phyloP scores from a whole-genome alignment of 1,284 basidiomycete genomes.

The Uromyces viciae-fabae region DNA sequence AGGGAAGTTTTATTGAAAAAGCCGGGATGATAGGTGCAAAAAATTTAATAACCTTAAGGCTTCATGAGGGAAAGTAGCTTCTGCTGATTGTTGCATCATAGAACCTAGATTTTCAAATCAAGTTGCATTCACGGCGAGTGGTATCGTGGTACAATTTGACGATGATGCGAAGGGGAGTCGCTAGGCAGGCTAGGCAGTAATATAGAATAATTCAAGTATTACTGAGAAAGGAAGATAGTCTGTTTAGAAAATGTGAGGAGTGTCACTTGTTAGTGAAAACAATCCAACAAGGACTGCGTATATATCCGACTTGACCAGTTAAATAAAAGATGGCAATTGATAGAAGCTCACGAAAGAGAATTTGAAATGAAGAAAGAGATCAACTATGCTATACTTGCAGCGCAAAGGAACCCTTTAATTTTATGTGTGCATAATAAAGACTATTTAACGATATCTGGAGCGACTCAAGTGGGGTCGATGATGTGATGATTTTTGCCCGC shows the following conservation, averaged over 20 bases:
- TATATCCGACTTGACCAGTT: no score
- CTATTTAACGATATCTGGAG: no score
- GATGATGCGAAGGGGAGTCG: no score
- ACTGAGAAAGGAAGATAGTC: no score
- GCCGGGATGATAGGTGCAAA: no score
- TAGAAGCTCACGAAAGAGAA: not conserved
- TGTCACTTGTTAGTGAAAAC: no score
- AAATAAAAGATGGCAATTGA: constrained; percentile 8
- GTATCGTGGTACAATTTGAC: no score
- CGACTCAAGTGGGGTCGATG: constrained; percentile 30
- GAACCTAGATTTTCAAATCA: not conserved
- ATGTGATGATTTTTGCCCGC: constrained; percentile 25
- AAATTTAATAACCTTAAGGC: not conserved
- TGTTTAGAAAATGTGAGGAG: no score
- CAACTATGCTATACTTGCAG: not conserved
- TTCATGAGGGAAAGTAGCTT: not conserved
- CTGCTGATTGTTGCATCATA: not conserved
- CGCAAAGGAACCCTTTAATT: constrained; percentile 14
- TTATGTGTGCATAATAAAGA: constrained; percentile 9
- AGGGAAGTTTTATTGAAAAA: not conserved
- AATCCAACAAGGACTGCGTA: no score
- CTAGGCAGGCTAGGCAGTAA: no score
- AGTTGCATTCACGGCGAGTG: constrained; percentile 2
- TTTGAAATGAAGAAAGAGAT: not conserved
- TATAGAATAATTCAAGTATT: no score